Conservation (phyloP, 805 yeast species). For the Myxozyma vanderwaltii region DNA sequence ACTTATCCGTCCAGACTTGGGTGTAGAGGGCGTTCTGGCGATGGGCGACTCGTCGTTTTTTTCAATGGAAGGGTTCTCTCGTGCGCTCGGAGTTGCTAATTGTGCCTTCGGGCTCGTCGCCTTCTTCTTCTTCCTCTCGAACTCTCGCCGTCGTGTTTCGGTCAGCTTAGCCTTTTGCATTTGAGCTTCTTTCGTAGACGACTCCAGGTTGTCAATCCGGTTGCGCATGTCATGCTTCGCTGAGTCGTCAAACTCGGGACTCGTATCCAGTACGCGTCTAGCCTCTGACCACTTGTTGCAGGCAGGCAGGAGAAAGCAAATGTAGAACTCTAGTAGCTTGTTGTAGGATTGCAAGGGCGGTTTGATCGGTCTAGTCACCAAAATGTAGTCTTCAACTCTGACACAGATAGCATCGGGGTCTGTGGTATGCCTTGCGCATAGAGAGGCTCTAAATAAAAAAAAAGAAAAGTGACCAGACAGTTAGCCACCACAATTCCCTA, state of each 20-base stretch:
- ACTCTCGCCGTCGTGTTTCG: background rate
- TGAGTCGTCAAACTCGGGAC: background rate
- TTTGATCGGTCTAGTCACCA: background rate
- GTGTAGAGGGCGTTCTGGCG: background rate
- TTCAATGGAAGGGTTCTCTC: background rate
- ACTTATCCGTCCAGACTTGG: background rate
- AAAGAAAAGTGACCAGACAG: background rate
- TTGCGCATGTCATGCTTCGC: background rate
- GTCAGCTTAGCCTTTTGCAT: background rate
- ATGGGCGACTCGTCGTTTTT: background rate
- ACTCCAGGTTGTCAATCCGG: background rate
- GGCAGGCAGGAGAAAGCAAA: constrained; percentile 16
- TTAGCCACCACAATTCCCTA: background rate
- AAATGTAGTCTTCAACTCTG: constrained; percentile 6
- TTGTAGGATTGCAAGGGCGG: background rate
- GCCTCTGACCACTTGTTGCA: constrained; percentile 22
- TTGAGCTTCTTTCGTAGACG: constrained; percentile 1
- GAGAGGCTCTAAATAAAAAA: background rate
- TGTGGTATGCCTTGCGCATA: constrained; percentile 12
- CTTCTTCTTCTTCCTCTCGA: background rate
- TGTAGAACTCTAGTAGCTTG: constrained; percentile 20
- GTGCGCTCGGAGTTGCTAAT: background rate
- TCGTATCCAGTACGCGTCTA: background rate
- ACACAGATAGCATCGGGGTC: constrained; percentile 4
- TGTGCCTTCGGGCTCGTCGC: background rate